Conservation (phyloP, 2,329 filamentous ascomycete genomes). For the Aureobasidium zeae region DNA sequence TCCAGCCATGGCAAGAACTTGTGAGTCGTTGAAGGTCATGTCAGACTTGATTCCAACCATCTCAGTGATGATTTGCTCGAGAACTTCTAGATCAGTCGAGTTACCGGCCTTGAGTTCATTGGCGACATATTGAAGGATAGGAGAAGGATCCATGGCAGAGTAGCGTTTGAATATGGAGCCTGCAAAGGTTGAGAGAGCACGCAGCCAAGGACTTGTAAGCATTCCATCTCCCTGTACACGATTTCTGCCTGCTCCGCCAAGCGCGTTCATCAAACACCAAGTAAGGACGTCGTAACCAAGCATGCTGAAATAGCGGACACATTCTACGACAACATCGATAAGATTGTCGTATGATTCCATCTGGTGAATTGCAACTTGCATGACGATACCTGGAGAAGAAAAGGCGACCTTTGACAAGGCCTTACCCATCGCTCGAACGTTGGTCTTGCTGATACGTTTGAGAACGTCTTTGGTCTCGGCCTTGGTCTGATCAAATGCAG, state of each 20-base stretch:
- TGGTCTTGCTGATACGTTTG: conserved; percentile 82
- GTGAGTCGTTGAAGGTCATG: conserved; percentile 77
- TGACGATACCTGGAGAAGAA: conserved; percentile 82
- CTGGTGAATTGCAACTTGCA: conserved; percentile 78
- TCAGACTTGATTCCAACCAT: conserved; percentile 92
- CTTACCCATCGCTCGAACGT: conserved; percentile 76
- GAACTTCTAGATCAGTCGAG: conserved; percentile 79
- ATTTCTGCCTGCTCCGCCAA: conserved; percentile 49
- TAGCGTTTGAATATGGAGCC: conserved; percentile 86
- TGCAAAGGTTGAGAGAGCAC: conserved; percentile 81
- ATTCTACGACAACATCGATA: conserved; percentile 90
- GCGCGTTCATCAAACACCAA: conserved; percentile 76
- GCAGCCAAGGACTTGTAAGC: conserved; percentile 84
- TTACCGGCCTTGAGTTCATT: conserved; percentile 74
- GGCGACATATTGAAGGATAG: conserved; percentile 82
- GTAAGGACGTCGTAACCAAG: conserved; percentile 88
- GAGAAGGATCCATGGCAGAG: conserved; percentile 69
- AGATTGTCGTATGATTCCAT: conserved; percentile 92
- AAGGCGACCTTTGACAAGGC: conserved; percentile 86
- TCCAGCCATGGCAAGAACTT: conserved; percentile 80
- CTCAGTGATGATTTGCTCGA: conserved; percentile 79
- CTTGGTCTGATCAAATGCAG: conserved; percentile 66
- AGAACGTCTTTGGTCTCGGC: conserved; percentile 76
- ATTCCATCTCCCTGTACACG: conserved; percentile 56
- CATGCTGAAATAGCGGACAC: conserved; percentile 85